These are phyloP conservation scores for Lepiota venenata DNA, from an alignment of 768 basidiomycete genomes.

Conservation along the genomic window DNA sequence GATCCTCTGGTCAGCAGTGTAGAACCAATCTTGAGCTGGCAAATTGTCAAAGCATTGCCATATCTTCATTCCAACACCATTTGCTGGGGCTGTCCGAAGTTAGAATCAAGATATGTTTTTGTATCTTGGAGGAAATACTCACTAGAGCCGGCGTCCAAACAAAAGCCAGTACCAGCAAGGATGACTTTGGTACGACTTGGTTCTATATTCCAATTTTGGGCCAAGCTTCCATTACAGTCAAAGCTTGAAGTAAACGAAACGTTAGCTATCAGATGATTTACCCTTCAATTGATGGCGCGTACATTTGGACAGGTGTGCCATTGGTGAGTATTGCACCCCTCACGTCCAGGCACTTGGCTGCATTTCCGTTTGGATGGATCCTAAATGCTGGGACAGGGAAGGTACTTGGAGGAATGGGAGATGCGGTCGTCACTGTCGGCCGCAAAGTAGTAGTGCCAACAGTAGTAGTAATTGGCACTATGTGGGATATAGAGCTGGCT, in stretches of 20 bases:
- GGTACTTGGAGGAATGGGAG: not conserved
- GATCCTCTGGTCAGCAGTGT: slow-evolving; percentile 11
- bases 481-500: too few species aligned
- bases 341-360: slow-evolving; percentile 22
- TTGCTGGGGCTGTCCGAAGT: slow-evolving; percentile 8
- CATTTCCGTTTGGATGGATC: slow-evolving; percentile 17
- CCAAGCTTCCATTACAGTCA: slow-evolving; percentile 24
- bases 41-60: slow-evolving; percentile 19
- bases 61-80: slow-evolving; percentile 19
- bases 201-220: slow-evolving; percentile 24
- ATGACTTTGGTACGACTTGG: slow-evolving; percentile 17
- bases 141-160: slow-evolving; percentile 25
- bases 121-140: not conserved
- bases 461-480: too few species aligned
- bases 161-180: slow-evolving; percentile 21
- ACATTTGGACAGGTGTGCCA: slow-evolving; percentile 26
- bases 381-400: not conserved
- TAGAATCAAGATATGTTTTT: not conserved
- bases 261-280: not conserved
- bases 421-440: too few species aligned
- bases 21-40: slow-evolving; percentile 19
- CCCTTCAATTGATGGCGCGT: not conserved
- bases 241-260: slow-evolving; percentile 13
- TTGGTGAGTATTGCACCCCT: slow-evolving; percentile 13
- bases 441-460: too few species aligned